Evolutionary conservation across 83 land plant genomes (phyloP), one percentile per base, ranked within the genome.

Genomic region (Picea mariana): DNA sequence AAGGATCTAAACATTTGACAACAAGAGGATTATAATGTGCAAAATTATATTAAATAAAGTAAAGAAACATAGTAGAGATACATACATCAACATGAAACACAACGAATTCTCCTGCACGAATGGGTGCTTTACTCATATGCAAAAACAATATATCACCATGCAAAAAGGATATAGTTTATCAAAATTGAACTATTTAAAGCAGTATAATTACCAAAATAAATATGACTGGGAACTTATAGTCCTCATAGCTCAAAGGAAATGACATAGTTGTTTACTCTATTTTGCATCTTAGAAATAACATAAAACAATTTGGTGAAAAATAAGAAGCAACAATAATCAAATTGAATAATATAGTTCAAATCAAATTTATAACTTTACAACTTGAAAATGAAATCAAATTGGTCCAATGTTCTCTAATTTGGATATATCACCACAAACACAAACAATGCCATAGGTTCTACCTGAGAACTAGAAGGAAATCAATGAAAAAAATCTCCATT

Each of bases 71-170:
- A 40, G 42, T 40, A 40, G 49, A 49, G 9, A 58, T 76, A 82
- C 93, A 11, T 93, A 95, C 98, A 87, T 95, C 96, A 67, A 95
- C 87, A 84, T 93, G 90, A 82, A 91, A 97, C 20, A 97, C 98
- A 62, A 97, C 97, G 81, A 97, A 93, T 81, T 97, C 99, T 49
- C 99, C 98, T 68, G 96, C 86, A 59, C 95, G 97, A 82, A 97
- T 94, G 16, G 99, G 99, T 77, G 95, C 94, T 71, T 97, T 89
- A 26, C 91, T 91, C 99, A 95, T 97, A 71, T 88, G 92, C 78
- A 97, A 77, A 84, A 97, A 97, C 79, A 95, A 87, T 62, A 97
- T 95, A 83, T 97, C 99, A 61, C 99, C 99, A 96, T 93, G 86
- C 84, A 89, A 79, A 34, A 84, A 31, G 64, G 40, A 40, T 3